A percentile compares a stretch with the other conserved stretches of the same genome.
Evolutionary conservation across 2,329 filamentous ascomycete species (phyloP).

Genomic region (Thelonectria olida): DNA sequence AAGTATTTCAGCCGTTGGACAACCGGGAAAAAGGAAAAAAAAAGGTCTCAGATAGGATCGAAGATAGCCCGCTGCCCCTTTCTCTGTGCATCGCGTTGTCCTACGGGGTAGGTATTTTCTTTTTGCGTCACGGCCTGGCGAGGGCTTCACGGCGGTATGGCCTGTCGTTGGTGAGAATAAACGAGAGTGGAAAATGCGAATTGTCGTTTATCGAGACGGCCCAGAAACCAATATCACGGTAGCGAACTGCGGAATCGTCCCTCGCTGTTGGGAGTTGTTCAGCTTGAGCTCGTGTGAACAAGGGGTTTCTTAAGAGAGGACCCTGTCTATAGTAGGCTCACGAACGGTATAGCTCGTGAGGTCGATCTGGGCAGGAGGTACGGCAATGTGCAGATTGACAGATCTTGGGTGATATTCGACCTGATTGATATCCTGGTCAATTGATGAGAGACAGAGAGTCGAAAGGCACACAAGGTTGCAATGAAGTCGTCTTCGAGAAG

Average conservation of each 20-base stretch:
- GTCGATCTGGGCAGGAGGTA: constrained; percentile 8
- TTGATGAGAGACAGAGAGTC: too few relatives aligned
- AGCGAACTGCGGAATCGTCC: constrained; percentile 1
- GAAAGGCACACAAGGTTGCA: too few relatives aligned
- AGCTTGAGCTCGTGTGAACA: background rate
- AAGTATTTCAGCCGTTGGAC: background rate
- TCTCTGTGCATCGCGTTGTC: too few relatives aligned
- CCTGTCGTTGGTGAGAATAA: too few relatives aligned
- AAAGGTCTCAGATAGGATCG: constrained; percentile 5
- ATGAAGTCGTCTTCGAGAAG: too few relatives aligned
- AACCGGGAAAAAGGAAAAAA: background rate
- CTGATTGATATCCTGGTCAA: too few relatives aligned
- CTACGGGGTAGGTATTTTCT: background rate
- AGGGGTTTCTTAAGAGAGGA: background rate
- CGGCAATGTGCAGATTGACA: background rate
- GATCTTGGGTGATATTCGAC: constrained; percentile 6
- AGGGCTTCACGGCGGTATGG: background rate
- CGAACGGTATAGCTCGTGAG: background rate
- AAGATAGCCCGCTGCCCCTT: background rate
- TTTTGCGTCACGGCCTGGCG: background rate
- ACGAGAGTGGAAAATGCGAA: too few relatives aligned
- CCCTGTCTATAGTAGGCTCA: constrained; percentile 17
- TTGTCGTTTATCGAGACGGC: too few relatives aligned
- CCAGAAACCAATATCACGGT: too few relatives aligned
- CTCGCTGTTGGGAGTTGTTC: background rate